phyloP scores from a whole-genome alignment of 805 yeast species.

The Candida adriatica region DNA sequence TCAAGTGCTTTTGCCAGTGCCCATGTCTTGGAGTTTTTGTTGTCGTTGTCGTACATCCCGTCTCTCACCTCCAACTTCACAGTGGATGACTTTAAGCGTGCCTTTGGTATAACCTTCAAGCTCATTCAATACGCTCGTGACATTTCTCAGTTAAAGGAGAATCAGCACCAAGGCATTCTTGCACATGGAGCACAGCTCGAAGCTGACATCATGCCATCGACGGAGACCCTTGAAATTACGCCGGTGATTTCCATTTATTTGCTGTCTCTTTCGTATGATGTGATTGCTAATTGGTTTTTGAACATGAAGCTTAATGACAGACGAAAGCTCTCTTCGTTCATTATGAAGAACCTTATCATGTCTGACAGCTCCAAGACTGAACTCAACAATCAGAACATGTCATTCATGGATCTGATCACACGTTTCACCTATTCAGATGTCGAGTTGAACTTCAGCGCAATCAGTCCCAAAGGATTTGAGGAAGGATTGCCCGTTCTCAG shows the following conservation, averaged over 20 bases:
- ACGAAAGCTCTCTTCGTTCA: slow-evolving; percentile 51
- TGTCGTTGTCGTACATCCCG: slow-evolving; percentile 61
- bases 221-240: slow-evolving; percentile 37
- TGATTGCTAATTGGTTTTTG: slow-evolving; percentile 67
- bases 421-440: slow-evolving; percentile 61
- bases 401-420: slow-evolving; percentile 59
- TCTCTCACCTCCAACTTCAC: slow-evolving; percentile 64
- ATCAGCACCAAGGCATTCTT: slow-evolving; percentile 24
- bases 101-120: slow-evolving; percentile 78
- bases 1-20: slow-evolving; percentile 63
- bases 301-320: slow-evolving; percentile 55
- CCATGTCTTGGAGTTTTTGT: slow-evolving; percentile 68
- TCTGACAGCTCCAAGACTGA: slow-evolving; percentile 30
- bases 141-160: slow-evolving; percentile 20
- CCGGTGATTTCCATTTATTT: slow-evolving; percentile 54
- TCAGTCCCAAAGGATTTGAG: slow-evolving; percentile 21
- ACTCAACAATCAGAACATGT: slow-evolving; percentile 43
- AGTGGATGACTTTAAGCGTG: slow-evolving; percentile 68
- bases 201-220: slow-evolving; percentile 50
- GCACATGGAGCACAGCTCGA: slow-evolving; percentile 37
- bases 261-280: slow-evolving; percentile 55
- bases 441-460: slow-evolving; percentile 39
- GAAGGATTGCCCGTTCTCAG: slow-evolving; percentile 20
- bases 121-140: slow-evolving; percentile 69
- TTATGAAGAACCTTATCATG: slow-evolving; percentile 47